Evolutionary conservation across 345 rosid genomes (phyloP).

Genomic region (Eucalyptus regnans): DNA sequence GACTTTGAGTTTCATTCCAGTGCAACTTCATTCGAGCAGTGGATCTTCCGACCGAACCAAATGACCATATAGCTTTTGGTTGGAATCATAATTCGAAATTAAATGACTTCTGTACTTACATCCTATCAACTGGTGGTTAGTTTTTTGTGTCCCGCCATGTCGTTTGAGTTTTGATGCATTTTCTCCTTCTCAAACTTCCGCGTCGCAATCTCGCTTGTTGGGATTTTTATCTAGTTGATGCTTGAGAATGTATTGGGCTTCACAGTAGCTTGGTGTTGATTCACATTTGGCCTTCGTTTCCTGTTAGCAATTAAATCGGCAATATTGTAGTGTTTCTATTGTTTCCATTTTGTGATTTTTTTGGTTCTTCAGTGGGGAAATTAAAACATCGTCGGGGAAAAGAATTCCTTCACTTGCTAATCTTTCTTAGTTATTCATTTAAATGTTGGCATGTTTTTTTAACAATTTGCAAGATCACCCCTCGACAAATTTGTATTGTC

Average conservation of each 20-base stretch:
- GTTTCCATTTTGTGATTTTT: background rate
- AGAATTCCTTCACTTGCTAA: too few species aligned
- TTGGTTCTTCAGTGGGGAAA: too few species aligned
- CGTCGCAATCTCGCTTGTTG: background rate
- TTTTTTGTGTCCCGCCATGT: accelerated
- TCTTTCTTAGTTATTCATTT: too few species aligned
- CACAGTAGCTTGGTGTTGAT: background rate
- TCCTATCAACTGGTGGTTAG: accelerated
- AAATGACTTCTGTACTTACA: background rate
- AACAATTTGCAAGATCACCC: too few species aligned
- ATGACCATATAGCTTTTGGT: background rate
- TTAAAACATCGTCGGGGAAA: too few species aligned
- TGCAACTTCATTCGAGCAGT: accelerated
- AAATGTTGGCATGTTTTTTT: too few species aligned
- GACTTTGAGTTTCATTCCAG: background rate
- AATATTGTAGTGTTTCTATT: background rate
- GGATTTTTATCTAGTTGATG: background rate
- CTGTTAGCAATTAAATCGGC: background rate
- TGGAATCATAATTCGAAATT: background rate
- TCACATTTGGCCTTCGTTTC: background rate
- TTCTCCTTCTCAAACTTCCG: background rate
- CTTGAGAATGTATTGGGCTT: background rate
- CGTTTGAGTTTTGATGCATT: background rate
- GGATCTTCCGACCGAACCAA: background rate
- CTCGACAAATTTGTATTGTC: too few species aligned